Base-by-base conservation (phyloP, 805 yeast species). In the Wickerhamomyces alni region DNA sequence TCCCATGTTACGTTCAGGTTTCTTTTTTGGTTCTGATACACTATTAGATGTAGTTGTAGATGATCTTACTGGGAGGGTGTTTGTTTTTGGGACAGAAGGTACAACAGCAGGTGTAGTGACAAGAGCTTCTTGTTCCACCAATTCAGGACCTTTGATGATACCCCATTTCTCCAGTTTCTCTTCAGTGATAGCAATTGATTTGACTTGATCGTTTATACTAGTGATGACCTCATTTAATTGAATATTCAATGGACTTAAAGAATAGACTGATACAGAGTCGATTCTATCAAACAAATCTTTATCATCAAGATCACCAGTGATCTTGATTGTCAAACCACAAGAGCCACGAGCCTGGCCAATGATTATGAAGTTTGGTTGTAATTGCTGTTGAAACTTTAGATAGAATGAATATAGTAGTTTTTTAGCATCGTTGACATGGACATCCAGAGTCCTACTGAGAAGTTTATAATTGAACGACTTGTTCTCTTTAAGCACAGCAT, bases 341-440 rank as follows among this genome's bases (percentile, higher is more conserved):
- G 37, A 26, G 16, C 45, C 53, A n/a, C 42, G 28, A 2, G 39
- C 31, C 7, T 31, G 43, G 0, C 80, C 80, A 1, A 63, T 54
- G 12, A 70, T 63, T 3, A 72, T 47, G 44, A 66, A 73, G 0
- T 68, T 57, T 0, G 75, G 74, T 5, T 57, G 50, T 8, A 74
- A 39, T 30, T 59, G 54, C 15, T 62, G 55, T 38, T 51, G 55
- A 45, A 72, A 65, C 26, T 59, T 47, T 6, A 48, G 44, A 45
- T 65, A 69, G 50, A 62, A 74, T 4, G 63, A 54, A 43, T 57
- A 58, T 21, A 75, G 59, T 6, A 64, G 39, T 18, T 39, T 46
- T 47, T 72, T 74, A 13, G 79, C 65, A 26, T 59, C 60, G 17
- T 51, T 35, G 2, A 59, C 63, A 35, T 67, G 65, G 9, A 72